Evolutionary conservation across 2,329 filamentous ascomycete genomes (phyloP).

Genomic region (Tothia fuscella): DNA sequence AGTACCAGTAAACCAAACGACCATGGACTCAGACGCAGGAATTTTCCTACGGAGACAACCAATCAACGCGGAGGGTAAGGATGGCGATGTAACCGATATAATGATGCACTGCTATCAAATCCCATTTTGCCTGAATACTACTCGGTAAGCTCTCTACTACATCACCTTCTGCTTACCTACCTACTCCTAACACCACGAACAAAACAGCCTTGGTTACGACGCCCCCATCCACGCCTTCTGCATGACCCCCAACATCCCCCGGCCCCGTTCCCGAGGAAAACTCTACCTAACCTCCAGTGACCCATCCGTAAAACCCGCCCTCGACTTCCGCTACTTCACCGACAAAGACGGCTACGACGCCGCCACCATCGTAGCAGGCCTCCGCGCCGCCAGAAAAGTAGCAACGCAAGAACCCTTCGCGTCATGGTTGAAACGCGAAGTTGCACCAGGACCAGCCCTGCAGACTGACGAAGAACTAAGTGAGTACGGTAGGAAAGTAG

Average conservation of each 20-base stretch:
- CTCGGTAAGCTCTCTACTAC: no score
- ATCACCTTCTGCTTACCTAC: no score
- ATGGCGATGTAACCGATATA: conserved; percentile 68
- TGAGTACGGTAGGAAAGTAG: conserved; percentile 68
- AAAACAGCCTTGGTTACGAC: conserved; percentile 54
- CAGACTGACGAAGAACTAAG: conserved; percentile 69
- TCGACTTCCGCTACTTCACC: conserved; percentile 85
- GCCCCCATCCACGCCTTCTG: conserved; percentile 68
- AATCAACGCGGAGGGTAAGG: conserved; percentile 53
- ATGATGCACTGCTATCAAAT: conserved; percentile 99
- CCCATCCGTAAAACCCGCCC: conserved; percentile 64
- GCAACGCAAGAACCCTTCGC: conserved; percentile 67
- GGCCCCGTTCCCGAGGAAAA: conserved; percentile 64
- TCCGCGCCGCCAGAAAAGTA: conserved; percentile 65
- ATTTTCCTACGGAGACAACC: conserved; percentile 75
- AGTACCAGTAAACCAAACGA: conserved; percentile 68
- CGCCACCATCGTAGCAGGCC: conserved; percentile 64
- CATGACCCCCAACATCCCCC: conserved; percentile 86
- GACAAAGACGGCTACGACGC: conserved; percentile 78
- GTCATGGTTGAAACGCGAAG: conserved; percentile 71
- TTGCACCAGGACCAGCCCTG: conserved; percentile 61
- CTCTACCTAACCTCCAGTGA: conserved; percentile 68
- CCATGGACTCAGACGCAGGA: conserved; percentile 82
- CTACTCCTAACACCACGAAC: neutral
- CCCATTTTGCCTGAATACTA: conserved; percentile 78